phyloP scores from a whole-genome alignment of 768 basidiomycete genomes.

The Hypholoma fasciculare region DNA sequence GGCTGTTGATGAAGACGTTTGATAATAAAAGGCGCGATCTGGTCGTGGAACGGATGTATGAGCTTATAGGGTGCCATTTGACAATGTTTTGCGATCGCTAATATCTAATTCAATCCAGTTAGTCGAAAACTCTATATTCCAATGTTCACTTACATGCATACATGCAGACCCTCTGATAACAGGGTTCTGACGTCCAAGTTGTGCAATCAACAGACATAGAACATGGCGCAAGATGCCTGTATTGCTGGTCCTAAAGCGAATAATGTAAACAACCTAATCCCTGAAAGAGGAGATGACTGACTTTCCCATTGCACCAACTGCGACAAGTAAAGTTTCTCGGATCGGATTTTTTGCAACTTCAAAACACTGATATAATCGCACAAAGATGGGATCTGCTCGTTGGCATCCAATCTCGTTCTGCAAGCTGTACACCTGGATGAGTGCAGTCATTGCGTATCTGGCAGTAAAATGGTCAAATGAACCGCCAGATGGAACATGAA shows the following conservation, averaged over 20 bases:
- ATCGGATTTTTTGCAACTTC: conserved; percentile 43
- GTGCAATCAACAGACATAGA: conserved; percentile 62
- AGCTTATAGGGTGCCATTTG: conserved; percentile 66
- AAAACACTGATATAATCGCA: conserved; percentile 47
- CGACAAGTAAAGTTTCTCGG: conserved; percentile 65
- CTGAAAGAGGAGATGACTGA: conserved; percentile 20
- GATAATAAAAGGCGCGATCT: conserved; percentile 67
- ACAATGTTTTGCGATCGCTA: conserved; percentile 54
- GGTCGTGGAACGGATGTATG: conserved; percentile 66
- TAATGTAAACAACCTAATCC: background rate
- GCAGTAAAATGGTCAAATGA: background rate
- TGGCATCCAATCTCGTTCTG: conserved; percentile 29
- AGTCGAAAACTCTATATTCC: background rate
- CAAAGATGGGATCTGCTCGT: conserved; percentile 41
- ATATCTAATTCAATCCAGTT: conserved; percentile 45
- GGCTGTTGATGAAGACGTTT: conserved; percentile 59
- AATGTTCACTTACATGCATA: conserved; percentile 52
- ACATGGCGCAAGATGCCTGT: conserved; percentile 56
- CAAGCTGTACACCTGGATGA: conserved; percentile 44
- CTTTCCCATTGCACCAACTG: conserved; percentile 59
- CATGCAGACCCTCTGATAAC: conserved; percentile 69
- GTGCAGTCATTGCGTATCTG: conserved; percentile 49
- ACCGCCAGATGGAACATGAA: background rate
- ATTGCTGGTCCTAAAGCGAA: conserved; percentile 41
- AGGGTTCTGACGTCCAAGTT: conserved; percentile 67